These are phyloP conservation scores for Hyaloperonospora brassicae DNA, from an alignment of 352 stramenopile genomes.

Conservation along the genomic window DNA sequence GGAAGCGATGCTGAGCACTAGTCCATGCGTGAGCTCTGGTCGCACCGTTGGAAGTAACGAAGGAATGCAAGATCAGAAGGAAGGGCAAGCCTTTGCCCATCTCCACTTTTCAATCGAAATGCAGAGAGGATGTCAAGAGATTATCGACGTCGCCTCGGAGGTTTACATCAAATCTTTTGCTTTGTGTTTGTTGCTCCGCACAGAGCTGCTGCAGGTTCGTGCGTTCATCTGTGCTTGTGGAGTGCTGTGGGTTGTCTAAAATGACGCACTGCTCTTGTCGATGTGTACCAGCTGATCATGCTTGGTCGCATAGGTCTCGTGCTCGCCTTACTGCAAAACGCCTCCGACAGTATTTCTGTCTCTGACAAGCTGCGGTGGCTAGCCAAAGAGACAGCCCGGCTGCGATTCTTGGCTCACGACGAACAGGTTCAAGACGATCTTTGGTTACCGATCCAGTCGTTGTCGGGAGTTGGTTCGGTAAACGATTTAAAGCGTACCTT, in stretches of 20 bases:
- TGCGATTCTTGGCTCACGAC: slow-evolving; percentile 25
- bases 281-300: slow-evolving; percentile 27
- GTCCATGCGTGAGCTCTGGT: slow-evolving; percentile 21
- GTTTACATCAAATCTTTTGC: slow-evolving; percentile 34
- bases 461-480: slow-evolving; percentile 22
- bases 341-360: slow-evolving; percentile 7
- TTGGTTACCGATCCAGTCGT: slow-evolving; percentile 23
- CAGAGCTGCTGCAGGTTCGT: slow-evolving; percentile 37
- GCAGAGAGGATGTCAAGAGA: slow-evolving; percentile 26
- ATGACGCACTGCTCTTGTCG: slow-evolving; percentile 5
- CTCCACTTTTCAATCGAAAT: slow-evolving; percentile 15
- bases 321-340: slow-evolving; percentile 16
- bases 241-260: not conserved
- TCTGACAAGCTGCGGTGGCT: slow-evolving; percentile 19
- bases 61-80: slow-evolving; percentile 12
- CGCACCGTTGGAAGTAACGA: slow-evolving; percentile 10
- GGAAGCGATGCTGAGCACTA: slow-evolving; percentile 37
- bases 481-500: slow-evolving; percentile 30
- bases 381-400: slow-evolving; percentile 16
- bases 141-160: slow-evolving; percentile 19
- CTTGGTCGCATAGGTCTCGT: slow-evolving; percentile 34
- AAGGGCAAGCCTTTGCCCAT: slow-evolving; percentile 22
- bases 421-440: slow-evolving; percentile 11
- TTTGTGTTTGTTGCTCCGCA: slow-evolving; percentile 22
- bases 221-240: not conserved